Base-by-base conservation (phyloP, 2,329 filamentous ascomycete species). In the Trichoderma aggressivum region DNA sequence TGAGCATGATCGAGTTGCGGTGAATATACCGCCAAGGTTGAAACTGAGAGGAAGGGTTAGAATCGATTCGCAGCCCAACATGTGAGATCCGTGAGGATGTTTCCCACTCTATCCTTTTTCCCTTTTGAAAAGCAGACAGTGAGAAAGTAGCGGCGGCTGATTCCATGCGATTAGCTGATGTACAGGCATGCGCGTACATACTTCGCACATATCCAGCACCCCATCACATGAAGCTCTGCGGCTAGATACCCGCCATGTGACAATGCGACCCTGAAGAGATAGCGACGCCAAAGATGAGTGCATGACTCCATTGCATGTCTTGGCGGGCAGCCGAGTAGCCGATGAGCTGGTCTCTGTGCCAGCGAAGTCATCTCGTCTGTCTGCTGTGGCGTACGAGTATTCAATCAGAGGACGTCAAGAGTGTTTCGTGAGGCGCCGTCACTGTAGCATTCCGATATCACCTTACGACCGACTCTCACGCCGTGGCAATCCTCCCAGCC, bases 281-380 rank as follows among this genome's bases (percentile, higher is more conserved):
- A 56, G 55, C 55, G 55, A 60, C 55, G 18, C 34, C 34, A 34
- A 47, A 34, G 34, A 68, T 68, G 36, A 68, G 65, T 60, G 65
- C 65, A 68, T 68, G 65, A 68, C 55, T 68, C 65, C 55, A 34
- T 24, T 68, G 65, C 55, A 68, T 68, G 36, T 21, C 55, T 68
- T 68, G 65, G 65, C 65, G 7, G 65, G 55, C 39, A 6, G 65
- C 65, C 65, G 65, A n/a, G 24, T 68, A 68, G 56, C 65, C 65
- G 65, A 68, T 39, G 55, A 58, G 62, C 63, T 56, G 63, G 55
- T 59, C 26, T 68, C 28, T 39, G 21, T 67, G 65, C 55, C 55
- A 43, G 24, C 65, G 39, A 36, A 56, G 21, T 28, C 47, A 28
- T 39, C 63, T 53, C 21, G 47, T 53, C 47, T 24, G 32, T 66